These are phyloP conservation scores for Cocos nucifera DNA, from an alignment of 176 grass and related monocot species.

Conservation along the genomic window DNA sequence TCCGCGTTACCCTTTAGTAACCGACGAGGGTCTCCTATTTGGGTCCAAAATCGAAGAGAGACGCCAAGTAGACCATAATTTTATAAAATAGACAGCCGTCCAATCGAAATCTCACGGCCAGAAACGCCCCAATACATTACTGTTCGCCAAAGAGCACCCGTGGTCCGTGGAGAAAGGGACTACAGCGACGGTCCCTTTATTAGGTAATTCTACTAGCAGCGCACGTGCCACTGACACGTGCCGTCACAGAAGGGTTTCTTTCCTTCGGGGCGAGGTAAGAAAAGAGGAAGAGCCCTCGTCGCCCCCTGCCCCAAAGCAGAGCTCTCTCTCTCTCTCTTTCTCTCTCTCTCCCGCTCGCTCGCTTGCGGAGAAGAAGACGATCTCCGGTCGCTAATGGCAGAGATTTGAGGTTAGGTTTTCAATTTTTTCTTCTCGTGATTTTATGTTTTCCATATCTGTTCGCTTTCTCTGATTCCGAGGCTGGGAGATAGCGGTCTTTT, in stretches of 20 bases:
- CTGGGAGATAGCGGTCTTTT: neutral
- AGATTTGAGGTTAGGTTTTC: constrained; percentile 17
- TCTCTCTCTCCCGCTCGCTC: neutral
- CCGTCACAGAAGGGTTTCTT: neutral
- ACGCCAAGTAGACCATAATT: too few relatives aligned
- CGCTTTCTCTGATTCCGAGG: constrained; percentile 5
- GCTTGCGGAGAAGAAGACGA: neutral
- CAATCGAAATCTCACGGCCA: neutral
- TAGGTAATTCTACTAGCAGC: neutral
- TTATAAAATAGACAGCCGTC: neutral
- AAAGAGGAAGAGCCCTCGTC: neutral
- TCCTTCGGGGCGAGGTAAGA: neutral
- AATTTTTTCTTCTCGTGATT: neutral
- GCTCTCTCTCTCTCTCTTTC: neutral
- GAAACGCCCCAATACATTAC: neutral
- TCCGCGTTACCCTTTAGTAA: too few relatives aligned
- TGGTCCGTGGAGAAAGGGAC: too few relatives aligned
- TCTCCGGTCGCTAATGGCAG: neutral
- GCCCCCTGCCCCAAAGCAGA: neutral
- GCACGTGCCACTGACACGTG: constrained; percentile 5
- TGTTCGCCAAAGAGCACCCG: too few relatives aligned
- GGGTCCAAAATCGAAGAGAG: too few relatives aligned
- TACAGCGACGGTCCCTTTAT: too few relatives aligned
- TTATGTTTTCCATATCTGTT: neutral
- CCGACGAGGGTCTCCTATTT: too few relatives aligned